Conservation (phyloP, 805 yeast species). For the Ogataea pini region DNA sequence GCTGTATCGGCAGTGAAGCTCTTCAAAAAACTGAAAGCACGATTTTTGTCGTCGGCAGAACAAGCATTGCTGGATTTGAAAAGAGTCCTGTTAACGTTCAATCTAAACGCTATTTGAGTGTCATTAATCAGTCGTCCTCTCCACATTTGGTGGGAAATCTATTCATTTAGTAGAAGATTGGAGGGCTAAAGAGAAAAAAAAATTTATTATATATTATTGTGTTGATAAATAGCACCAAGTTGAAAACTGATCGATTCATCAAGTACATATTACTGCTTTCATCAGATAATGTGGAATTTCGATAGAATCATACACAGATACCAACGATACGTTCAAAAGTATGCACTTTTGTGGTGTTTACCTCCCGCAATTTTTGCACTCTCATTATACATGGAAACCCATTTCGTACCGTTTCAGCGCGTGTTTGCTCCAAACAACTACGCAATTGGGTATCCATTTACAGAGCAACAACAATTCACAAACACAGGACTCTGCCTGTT, state of each 20-base stretch:
- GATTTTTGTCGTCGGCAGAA: not conserved
- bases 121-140: not conserved
- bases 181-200: too few species aligned
- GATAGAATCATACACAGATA: not conserved
- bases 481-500: conserved; percentile 32
- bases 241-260: too few species aligned
- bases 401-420: conserved; percentile 45
- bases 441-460: conserved; percentile 50
- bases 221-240: too few species aligned
- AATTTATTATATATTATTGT: not conserved
- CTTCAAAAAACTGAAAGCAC: not conserved
- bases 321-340: conserved; percentile 8
- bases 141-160: not conserved
- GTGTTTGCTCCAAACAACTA: conserved; percentile 44
- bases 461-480: conserved; percentile 41
- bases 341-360: conserved; percentile 18
- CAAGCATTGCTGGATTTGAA: not conserved
- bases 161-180: too few species aligned
- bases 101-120: too few species aligned
- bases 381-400: conserved; percentile 24
- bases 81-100: too few species aligned
- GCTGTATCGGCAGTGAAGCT: conserved; percentile 2
- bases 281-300: too few species aligned
- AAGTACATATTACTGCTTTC: too few species aligned
- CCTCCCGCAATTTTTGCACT: conserved; percentile 11